Evolutionary conservation across 1,284 basidiomycete species (phyloP).

Genomic region (Trametes polyzona): DNA sequence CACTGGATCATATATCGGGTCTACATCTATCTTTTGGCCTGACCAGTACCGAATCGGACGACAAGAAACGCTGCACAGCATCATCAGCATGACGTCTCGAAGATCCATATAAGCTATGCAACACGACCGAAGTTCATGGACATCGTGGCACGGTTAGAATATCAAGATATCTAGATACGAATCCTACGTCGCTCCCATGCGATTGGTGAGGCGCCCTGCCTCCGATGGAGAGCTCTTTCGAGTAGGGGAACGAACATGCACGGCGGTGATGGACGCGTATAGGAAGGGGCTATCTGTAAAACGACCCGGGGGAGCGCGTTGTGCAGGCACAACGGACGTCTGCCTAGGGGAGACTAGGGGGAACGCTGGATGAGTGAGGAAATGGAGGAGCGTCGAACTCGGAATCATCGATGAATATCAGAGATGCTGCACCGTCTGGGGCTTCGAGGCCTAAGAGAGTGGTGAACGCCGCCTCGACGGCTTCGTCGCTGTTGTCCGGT

Average conservation of each 20-base stretch:
- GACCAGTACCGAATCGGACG: no score
- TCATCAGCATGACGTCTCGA: no score
- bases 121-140: not conserved
- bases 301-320: no score
- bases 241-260: not conserved
- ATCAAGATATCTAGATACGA: constrained; percentile 1
- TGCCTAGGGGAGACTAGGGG: not conserved
- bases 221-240: not conserved
- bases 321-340: no score
- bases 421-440: not conserved
- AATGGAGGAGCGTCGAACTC: not conserved
- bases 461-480: not conserved
- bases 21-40: no score
- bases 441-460: not conserved
- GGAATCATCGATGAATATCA: not conserved
- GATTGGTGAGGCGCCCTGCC: not conserved
- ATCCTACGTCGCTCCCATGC: not conserved
- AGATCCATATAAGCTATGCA: no score
- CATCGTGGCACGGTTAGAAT: no score
- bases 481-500: not conserved
- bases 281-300: not conserved
- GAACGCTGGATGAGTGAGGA: not conserved
- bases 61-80: no score
- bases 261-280: not conserved
- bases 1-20: no score